Evolutionary conservation across 2,329 filamentous ascomycete species (phyloP).

Genomic region (Colletotrichum endophyticum): DNA sequence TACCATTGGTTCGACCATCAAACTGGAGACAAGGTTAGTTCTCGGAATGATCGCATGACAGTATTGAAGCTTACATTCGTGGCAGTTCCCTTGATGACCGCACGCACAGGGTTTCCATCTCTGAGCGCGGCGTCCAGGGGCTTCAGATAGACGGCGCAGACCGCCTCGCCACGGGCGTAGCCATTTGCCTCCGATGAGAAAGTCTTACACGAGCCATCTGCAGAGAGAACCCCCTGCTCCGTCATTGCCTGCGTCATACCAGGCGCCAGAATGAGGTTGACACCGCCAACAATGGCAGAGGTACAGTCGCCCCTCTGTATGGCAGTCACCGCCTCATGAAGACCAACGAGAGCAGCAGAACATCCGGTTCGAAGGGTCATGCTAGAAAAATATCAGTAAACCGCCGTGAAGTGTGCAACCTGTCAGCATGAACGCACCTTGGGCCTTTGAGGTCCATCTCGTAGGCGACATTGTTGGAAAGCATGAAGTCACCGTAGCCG

Average conservation of each 20-base stretch:
- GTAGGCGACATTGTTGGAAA: slow-evolving; percentile 22
- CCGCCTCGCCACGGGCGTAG: slow-evolving; percentile 48
- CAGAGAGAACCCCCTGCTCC: slow-evolving; percentile 17
- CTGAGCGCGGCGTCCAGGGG: slow-evolving; percentile 40
- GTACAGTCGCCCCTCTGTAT: slow-evolving; percentile 21
- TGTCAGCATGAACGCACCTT: neutral
- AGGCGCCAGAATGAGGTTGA: slow-evolving; percentile 31
- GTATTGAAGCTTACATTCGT: slow-evolving; percentile 17
- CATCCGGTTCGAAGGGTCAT: slow-evolving; percentile 32
- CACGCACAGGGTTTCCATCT: slow-evolving; percentile 40
- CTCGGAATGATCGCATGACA: neutral
- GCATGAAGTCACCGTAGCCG: slow-evolving; percentile 22
- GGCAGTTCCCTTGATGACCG: slow-evolving; percentile 31
- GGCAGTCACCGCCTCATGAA: slow-evolving; percentile 26
- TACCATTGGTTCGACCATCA: slow-evolving; percentile 38
- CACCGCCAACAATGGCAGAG: slow-evolving; percentile 27
- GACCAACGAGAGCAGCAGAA: slow-evolving; percentile 24
- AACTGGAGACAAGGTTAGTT: neutral
- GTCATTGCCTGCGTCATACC: slow-evolving; percentile 15
- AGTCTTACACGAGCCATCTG: slow-evolving; percentile 18
- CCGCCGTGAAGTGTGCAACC: neutral
- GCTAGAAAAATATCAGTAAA: slow-evolving; percentile 9
- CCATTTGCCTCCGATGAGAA: slow-evolving; percentile 43
- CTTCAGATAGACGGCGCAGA: slow-evolving; percentile 44
- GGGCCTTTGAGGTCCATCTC: slow-evolving; percentile 20